Evolutionary conservation across 78 protist genomes (phyloP).

Genomic region (Chrysochromulina parva): DNA sequence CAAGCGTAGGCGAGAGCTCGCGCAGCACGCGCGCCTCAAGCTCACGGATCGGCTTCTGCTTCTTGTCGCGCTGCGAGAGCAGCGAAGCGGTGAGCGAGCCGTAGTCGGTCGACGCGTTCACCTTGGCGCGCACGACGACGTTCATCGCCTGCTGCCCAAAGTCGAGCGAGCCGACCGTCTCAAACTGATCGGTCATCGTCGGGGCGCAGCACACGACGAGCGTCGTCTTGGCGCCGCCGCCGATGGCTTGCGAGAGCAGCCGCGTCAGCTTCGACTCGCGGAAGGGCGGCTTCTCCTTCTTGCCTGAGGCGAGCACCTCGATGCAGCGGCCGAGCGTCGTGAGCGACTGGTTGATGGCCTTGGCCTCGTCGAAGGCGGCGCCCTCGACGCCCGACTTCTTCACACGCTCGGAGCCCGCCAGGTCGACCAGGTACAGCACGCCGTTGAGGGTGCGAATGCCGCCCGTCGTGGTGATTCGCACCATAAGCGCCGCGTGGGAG

Average conservation of each 20-base stretch:
- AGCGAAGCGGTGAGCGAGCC: not conserved
- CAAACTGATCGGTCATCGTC: conserved; percentile 58
- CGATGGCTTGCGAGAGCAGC: conserved; percentile 84
- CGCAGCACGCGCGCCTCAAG: not conserved
- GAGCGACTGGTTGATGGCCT: conserved; percentile 85
- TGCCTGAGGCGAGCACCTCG: conserved; percentile 75
- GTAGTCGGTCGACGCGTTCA: conserved; percentile 10
- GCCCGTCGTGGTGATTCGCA: not conserved
- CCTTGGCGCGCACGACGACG: conserved; percentile 6
- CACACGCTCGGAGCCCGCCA: conserved; percentile 90
- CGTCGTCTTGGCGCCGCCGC: conserved; percentile 86
- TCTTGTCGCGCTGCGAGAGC: not conserved
- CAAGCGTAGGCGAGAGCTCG: not conserved
- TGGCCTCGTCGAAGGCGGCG: conserved; percentile 76
- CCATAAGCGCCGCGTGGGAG: conserved; percentile 65
- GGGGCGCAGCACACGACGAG: conserved; percentile 75
- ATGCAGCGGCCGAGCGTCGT: conserved; percentile 87
- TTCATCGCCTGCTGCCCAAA: conserved; percentile 64
- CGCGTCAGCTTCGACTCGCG: conserved; percentile 92
- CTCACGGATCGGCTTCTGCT: not conserved
- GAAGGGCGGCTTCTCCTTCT: conserved; percentile 73
- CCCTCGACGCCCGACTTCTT: conserved; percentile 49
- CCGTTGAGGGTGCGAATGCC: conserved; percentile 37
- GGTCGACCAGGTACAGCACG: conserved; percentile 85
- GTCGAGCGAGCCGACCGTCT: conserved; percentile 76